Evolutionary conservation across 805 yeast species (phyloP).

Genomic region (Sugiyamaella valdiviana): DNA sequence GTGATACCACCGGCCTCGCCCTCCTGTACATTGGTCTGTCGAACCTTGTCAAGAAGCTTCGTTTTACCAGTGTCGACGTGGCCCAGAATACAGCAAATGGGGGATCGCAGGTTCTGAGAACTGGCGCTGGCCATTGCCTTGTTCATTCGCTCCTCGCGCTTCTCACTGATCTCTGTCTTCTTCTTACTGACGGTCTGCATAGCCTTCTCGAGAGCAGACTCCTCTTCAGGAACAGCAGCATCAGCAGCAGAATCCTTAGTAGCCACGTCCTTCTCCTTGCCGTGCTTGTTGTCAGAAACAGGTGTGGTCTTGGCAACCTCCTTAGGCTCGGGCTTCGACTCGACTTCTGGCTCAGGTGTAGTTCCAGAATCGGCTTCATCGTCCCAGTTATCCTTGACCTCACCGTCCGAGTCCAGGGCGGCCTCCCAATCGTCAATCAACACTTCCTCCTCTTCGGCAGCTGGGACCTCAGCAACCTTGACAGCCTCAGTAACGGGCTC

Average conservation of each 20-base stretch:
- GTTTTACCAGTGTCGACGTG: constrained; percentile 99
- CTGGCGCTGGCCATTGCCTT: constrained; percentile 34
- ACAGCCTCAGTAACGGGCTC: constrained; percentile 3
- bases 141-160: constrained; percentile 33
- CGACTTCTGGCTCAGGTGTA: constrained; percentile 4
- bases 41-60: constrained; percentile 88
- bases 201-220: constrained; percentile 27
- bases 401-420: constrained; percentile 48
- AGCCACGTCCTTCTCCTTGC: constrained; percentile 27
- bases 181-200: constrained; percentile 29
- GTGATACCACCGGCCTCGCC: constrained; percentile 99
- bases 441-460: constrained; percentile 34
- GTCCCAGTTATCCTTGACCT: constrained; percentile 37
- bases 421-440: constrained; percentile 86
- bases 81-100: constrained; percentile 97
- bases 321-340: constrained; percentile 24
- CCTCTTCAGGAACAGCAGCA: constrained; percentile 27
- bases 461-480: constrained; percentile 19
- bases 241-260: constrained; percentile 26
- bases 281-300: constrained; percentile 12
- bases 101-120: constrained; percentile 78
- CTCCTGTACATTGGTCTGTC: constrained; percentile 99
- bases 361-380: constrained; percentile 16
- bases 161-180: constrained; percentile 37
- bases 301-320: constrained; percentile 21